Conservation (phyloP, 345 rosid genomes). For the Gossypium ekmanianum region DNA sequence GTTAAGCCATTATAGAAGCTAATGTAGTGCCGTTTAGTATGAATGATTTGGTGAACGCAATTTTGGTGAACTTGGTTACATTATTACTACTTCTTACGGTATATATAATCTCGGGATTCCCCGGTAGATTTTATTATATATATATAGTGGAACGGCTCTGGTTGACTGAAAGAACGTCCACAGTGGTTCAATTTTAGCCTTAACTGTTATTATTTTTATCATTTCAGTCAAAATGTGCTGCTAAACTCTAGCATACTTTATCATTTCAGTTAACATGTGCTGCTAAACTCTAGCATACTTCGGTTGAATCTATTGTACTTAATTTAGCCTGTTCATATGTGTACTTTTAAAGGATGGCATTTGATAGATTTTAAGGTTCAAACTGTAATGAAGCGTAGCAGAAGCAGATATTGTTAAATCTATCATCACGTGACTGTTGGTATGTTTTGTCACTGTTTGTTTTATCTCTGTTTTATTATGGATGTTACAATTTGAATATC, state of each 20-base stretch:
- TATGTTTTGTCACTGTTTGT: no score
- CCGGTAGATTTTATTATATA: neutral
- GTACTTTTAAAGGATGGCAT: no score
- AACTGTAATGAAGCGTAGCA: no score
- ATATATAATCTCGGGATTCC: constrained; percentile 8
- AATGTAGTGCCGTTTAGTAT: neutral
- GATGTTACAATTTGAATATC: no score
- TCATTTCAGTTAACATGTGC: neutral
- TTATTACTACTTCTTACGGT: neutral
- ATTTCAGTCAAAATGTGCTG: neutral
- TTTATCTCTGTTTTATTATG: no score
- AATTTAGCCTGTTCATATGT: no score
- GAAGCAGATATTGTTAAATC: no score
- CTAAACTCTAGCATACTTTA: no score
- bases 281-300: no score
- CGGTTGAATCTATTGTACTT: no score
- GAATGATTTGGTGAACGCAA: constrained; percentile 1
- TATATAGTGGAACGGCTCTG: neutral
- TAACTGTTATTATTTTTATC: neutral
- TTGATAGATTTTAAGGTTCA: no score
- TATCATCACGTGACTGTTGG: no score
- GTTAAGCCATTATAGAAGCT: neutral
- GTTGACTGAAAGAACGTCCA: neutral
- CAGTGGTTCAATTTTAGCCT: neutral
- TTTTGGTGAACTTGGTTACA: constrained; percentile 23